A percentile compares a stretch with the other conserved stretches of the same genome.
phyloP scores from a whole-genome alignment of 495 filamentous ascomycete genomes.

The Staphylotrichum longicolle region DNA sequence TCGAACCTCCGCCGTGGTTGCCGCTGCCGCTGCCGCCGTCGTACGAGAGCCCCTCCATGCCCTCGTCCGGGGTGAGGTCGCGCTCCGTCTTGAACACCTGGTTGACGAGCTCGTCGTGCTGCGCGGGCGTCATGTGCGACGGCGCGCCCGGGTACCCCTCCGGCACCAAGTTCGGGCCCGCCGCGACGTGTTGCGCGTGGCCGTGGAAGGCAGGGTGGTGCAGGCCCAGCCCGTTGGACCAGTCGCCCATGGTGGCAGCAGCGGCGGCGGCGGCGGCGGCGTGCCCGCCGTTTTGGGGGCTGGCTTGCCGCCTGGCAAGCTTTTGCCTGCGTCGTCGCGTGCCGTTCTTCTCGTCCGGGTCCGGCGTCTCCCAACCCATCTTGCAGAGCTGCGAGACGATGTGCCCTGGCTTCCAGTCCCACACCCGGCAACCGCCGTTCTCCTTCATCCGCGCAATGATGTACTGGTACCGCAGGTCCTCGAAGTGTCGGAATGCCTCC shows the following conservation, averaged over 20 bases:
- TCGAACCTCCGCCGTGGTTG: background rate
- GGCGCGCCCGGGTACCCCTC: slow-evolving; percentile 23
- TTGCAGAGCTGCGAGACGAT: slow-evolving; percentile 41
- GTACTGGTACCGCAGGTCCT: slow-evolving; percentile 36
- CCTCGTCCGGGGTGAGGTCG: slow-evolving; percentile 27
- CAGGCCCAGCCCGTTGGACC: slow-evolving; percentile 32
- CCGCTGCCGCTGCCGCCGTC: background rate
- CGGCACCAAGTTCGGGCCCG: slow-evolving; percentile 22
- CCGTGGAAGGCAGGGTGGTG: slow-evolving; percentile 27
- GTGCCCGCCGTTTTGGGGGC: slow-evolving; percentile 31
- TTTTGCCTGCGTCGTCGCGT: slow-evolving; percentile 35
- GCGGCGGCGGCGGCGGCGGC: too few relatives aligned
- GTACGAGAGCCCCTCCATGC: slow-evolving; percentile 30
- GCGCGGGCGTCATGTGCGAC: slow-evolving; percentile 35
- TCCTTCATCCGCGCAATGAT: slow-evolving; percentile 39
- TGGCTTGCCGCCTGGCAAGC: slow-evolving; percentile 36
- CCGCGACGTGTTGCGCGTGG: slow-evolving; percentile 26
- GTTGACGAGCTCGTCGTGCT: slow-evolving; percentile 44
- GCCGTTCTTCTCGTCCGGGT: slow-evolving; percentile 33
- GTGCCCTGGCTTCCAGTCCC: slow-evolving; percentile 41
- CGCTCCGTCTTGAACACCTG: slow-evolving; percentile 36
- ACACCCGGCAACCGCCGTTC: slow-evolving; percentile 37
- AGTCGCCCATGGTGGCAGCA: slow-evolving; percentile 29
- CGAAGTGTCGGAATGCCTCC: slow-evolving; percentile 33
- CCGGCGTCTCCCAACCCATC: slow-evolving; percentile 35